Evolutionary conservation across 495 filamentous ascomycete species (phyloP).

Genomic region (Astrocystis sublimbata): DNA sequence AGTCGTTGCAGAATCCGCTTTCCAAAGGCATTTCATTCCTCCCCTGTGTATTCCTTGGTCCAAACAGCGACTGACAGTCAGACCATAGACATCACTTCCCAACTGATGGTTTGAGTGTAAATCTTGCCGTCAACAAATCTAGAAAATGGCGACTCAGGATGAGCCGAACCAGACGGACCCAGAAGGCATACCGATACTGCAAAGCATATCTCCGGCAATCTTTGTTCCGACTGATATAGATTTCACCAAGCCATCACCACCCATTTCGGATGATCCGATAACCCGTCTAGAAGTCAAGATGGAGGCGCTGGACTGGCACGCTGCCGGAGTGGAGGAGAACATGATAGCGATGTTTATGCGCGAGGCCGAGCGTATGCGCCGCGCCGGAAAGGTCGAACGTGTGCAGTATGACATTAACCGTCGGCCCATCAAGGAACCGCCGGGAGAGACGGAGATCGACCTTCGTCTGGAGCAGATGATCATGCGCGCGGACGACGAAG

Average conservation of each 20-base stretch:
- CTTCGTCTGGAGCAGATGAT: slow-evolving; percentile 10
- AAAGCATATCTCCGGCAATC: slow-evolving; percentile 39
- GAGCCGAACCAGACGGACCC: not conserved
- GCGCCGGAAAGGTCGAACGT: slow-evolving; percentile 18
- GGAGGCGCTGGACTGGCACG: slow-evolving; percentile 44
- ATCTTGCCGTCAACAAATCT: not conserved
- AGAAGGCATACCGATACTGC: slow-evolving; percentile 36
- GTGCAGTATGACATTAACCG: slow-evolving; percentile 8
- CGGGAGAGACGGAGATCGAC: not conserved
- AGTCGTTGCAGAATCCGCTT: too few species aligned
- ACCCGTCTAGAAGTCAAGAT: slow-evolving; percentile 38
- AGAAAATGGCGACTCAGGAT: slow-evolving; percentile 2
- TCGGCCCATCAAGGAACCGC: not conserved
- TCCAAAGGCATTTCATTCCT: too few species aligned
- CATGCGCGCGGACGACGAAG: not conserved
- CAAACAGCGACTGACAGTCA: too few species aligned
- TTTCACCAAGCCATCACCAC: slow-evolving; percentile 29
- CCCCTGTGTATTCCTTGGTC: too few species aligned
- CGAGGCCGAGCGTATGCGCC: slow-evolving; percentile 38
- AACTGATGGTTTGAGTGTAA: not conserved
- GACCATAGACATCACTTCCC: not conserved
- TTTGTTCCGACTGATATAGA: slow-evolving; percentile 46
- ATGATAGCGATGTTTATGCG: slow-evolving; percentile 43
- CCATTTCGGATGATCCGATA: slow-evolving; percentile 31
- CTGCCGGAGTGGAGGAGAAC: slow-evolving; percentile 41